Conservation (phyloP, 139 green algal genomes). For the Chlorella vulgaris region DNA sequence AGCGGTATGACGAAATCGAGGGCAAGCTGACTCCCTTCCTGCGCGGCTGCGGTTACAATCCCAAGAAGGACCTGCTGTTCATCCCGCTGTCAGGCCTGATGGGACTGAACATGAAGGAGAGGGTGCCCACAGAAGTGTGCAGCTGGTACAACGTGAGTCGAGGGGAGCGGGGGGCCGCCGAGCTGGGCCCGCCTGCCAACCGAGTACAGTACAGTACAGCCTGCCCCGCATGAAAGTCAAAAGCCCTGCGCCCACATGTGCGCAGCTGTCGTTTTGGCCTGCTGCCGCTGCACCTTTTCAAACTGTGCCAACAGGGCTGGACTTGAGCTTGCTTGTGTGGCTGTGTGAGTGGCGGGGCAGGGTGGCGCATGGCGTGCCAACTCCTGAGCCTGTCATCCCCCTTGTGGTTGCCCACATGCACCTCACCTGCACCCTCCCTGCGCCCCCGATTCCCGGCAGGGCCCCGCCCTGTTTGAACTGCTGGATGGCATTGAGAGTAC, state of each 20-base stretch:
- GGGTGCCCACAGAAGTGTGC: conserved; percentile 40
- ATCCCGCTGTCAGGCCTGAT: conserved; percentile 92
- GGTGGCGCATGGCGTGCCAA: too few relatives aligned
- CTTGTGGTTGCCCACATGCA: too few relatives aligned
- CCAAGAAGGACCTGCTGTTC: conserved; percentile 90
- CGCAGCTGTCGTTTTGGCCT: too few relatives aligned
- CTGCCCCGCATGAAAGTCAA: too few relatives aligned
- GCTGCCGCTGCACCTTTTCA: too few relatives aligned
- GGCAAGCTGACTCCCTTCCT: conserved; percentile 92
- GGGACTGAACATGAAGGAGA: conserved; percentile 90
- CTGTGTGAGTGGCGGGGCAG: too few relatives aligned
- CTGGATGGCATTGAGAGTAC: conserved; percentile 85
- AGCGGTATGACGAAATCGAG: conserved; percentile 91
- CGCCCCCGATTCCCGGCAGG: conserved; percentile 25
- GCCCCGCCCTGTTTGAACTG: conserved; percentile 89
- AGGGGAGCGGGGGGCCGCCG: neutral
- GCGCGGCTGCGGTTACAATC: conserved; percentile 86
- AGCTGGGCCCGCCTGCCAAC: too few relatives aligned
- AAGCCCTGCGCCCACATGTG: too few relatives aligned
- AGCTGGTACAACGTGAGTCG: conserved; percentile 61
- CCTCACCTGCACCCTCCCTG: neutral
- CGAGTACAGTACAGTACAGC: too few relatives aligned
- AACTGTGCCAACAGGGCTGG: too few relatives aligned
- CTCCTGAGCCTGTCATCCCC: too few relatives aligned
- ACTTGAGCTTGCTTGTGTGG: too few relatives aligned